Evolutionary conservation across 805 yeast species (phyloP).

Genomic region (Candida methanosorbosa): DNA sequence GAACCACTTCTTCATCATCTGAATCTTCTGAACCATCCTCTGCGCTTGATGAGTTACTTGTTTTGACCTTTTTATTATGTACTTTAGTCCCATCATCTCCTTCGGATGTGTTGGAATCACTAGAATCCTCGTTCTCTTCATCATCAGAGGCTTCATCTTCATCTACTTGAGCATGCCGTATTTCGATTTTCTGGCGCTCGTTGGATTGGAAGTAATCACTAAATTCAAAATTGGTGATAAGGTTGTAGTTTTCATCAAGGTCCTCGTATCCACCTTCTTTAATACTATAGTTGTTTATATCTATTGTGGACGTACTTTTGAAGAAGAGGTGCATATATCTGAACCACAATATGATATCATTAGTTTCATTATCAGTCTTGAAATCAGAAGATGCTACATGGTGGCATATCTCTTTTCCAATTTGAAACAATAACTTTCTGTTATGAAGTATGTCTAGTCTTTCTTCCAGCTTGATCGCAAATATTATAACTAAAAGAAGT

Average conservation of each 20-base stretch:
- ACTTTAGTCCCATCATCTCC: slow-evolving; percentile 4
- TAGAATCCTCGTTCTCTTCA: slow-evolving; percentile 5
- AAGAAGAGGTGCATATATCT: slow-evolving; percentile 28
- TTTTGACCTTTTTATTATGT: too few species aligned
- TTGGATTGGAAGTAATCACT: slow-evolving; percentile 16
- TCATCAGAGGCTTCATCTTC: slow-evolving; percentile 3
- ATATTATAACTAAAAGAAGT: too few species aligned
- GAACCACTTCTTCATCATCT: not conserved
- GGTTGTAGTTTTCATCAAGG: slow-evolving; percentile 19
- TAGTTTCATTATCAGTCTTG: slow-evolving; percentile 11
- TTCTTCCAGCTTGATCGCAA: too few species aligned
- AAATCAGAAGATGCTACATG: slow-evolving; percentile 4
- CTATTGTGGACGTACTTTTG: slow-evolving; percentile 41
- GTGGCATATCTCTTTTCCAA: slow-evolving; percentile 16
- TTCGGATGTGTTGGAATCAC: slow-evolving; percentile 7
- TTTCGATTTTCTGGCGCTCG: slow-evolving; percentile 19
- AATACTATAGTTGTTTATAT: slow-evolving; percentile 37
- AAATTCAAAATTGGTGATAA: slow-evolving; percentile 16
- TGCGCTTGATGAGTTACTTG: too few species aligned
- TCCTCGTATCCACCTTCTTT: slow-evolving; percentile 36
- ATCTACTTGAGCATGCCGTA: slow-evolving; percentile 6
- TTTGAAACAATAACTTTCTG: slow-evolving; percentile 15
- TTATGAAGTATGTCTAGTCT: slow-evolving; percentile 18
- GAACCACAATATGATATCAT: slow-evolving; percentile 20
- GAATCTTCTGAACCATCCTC: slow-evolving; percentile 3